Evolutionary conservation across 345 rosid genomes (phyloP), one percentile per base, ranked within the genome.

Genomic region (Rhizophora apiculata): DNA sequence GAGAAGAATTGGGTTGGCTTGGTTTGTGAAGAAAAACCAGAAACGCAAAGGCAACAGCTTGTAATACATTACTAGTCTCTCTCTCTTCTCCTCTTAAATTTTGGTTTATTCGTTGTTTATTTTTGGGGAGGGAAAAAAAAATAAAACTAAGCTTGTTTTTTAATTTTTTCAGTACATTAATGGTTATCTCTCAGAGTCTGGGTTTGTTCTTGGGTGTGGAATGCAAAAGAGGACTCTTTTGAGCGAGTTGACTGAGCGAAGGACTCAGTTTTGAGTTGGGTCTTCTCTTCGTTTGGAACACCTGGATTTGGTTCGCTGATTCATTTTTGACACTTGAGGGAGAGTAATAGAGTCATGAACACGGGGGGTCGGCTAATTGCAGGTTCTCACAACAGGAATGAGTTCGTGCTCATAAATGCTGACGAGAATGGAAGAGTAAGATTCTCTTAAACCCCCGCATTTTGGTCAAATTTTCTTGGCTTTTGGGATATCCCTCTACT

Each of bases 321-420:
- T 63, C 6, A 0, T 26, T 27, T 68, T 13, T 63, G 71, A 76
- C 64, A 62, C 60, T 59, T 58, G 70, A 65, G 53, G 6, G 24
- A 19, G 5, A 20, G 22, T 21, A 24, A 24, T 24, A 55, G 22
- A 49, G 69, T 60, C 69, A 93, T 93, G 97, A 85, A 88, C 77
- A 93, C 98, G 56, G 87, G 96, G 7, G 97, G 98, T 59, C 82
- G 96, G 34, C 97, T 93, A 72, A 67, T 93, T 82, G 98, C 97
- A 74, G 97, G 98, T 7, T 93, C 98, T 72, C 97, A 93, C 73
- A 91, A 93, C 74, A 79, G 98, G 76, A 93, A 93, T 74, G 98
- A 93, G 81, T 91, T 93, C 79, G 96, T 91, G 48, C 86, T 91
- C 49, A 91, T 93, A 55, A 93, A 91, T 84, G 97, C 97, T 19